Percentiles rank a stretch among this genome's conserved stretches.
These are phyloP conservation scores for Lichtheimia corymbifera DNA, from an alignment of 371 early-diverging fungal genomes.

Conservation along the genomic window DNA sequence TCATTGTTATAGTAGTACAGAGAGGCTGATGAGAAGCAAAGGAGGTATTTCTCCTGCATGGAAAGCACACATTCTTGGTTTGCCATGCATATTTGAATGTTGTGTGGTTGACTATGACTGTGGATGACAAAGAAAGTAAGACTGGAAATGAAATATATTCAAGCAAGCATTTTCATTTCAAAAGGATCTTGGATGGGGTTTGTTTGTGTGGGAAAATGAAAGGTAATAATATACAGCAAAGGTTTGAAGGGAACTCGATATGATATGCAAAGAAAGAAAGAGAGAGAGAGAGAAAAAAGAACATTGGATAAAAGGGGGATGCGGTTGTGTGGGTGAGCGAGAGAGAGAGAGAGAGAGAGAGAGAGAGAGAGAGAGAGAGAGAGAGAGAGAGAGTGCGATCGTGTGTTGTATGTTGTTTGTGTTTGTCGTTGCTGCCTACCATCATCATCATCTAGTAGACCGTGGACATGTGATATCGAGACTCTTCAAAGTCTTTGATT, in stretches of 20 bases:
- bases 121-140: neutral
- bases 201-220: slow-evolving; percentile 1
- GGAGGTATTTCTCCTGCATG: neutral
- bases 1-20: neutral
- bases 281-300: neutral
- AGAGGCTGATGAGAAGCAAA: slow-evolving; percentile 2
- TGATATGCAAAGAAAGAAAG: neutral
- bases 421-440: neutral
- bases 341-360: too few relatives aligned
- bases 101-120: neutral
- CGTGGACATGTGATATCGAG: slow-evolving; percentile 52
- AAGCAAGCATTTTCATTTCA: too few relatives aligned
- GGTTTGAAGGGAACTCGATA: neutral
- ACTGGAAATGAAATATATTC: too few relatives aligned
- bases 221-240: neutral
- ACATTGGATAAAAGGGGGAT: neutral
- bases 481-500: slow-evolving; percentile 55
- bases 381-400: neutral
- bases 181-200: too few relatives aligned
- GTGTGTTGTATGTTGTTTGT: neutral
- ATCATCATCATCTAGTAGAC: slow-evolving; percentile 35
- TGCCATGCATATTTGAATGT: neutral
- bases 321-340: neutral
- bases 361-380: too few relatives aligned
- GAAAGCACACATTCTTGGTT: too few relatives aligned